Conservation (phyloP, 2,329 filamentous ascomycete genomes). For the Nannizziopsis barbatae region DNA sequence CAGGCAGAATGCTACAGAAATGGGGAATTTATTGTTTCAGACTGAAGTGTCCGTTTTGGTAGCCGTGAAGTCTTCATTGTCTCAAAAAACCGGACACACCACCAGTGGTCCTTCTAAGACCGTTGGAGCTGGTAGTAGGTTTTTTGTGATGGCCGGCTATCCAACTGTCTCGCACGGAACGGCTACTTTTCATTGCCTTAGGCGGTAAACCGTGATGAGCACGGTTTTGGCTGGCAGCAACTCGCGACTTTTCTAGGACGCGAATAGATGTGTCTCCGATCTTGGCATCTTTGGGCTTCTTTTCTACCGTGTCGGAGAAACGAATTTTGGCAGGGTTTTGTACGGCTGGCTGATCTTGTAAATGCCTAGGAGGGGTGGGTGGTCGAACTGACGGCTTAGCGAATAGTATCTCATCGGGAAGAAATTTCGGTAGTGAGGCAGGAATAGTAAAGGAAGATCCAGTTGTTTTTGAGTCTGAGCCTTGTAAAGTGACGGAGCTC, state of each 20-base stretch:
- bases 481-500: slow-evolving; percentile 33
- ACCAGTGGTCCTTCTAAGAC: slow-evolving; percentile 29
- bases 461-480: slow-evolving; percentile 26
- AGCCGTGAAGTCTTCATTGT: slow-evolving; percentile 17
- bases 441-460: slow-evolving; percentile 19
- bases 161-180: slow-evolving; percentile 31
- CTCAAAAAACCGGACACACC: slow-evolving; percentile 31
- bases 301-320: slow-evolving; percentile 40
- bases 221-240: slow-evolving; percentile 23
- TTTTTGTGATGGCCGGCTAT: slow-evolving; percentile 27
- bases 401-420: slow-evolving; percentile 43
- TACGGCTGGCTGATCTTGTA: slow-evolving; percentile 17
- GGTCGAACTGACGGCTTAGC: slow-evolving; percentile 35
- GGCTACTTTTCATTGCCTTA: slow-evolving; percentile 34
- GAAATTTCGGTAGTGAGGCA: slow-evolving; percentile 38
- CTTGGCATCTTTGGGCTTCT: slow-evolving; percentile 41
- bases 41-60: no score
- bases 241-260: slow-evolving; percentile 32
- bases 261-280: slow-evolving; percentile 40
- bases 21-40: no score
- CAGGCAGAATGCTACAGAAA: no score
- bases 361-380: slow-evolving; percentile 36
- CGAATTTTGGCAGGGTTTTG: slow-evolving; percentile 32
- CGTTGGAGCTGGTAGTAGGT: slow-evolving; percentile 19
- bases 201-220: slow-evolving; percentile 34